Evolutionary conservation across 768 basidiomycete genomes (phyloP), one percentile per base, ranked within the genome.

Genomic region (Auriscalpium vulgare): DNA sequence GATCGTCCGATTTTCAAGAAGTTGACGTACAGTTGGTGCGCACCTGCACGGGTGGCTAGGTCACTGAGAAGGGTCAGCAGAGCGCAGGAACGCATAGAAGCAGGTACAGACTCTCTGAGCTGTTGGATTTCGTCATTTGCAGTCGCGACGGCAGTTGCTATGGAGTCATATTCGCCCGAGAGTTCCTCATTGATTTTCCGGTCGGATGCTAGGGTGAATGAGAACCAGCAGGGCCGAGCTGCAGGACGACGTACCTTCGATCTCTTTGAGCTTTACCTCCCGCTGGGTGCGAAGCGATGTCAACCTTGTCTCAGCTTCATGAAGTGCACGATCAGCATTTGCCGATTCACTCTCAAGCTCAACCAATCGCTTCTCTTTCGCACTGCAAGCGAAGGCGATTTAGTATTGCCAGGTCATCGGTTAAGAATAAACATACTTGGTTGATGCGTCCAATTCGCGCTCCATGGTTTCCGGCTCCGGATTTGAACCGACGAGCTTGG

Each of bases 391-490:
- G 10, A 43, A 29, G 13, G 16, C 10, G 19, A 21, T 2, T 53
- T 29, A 17, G 21, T 11, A 34, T 8, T 19, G 19, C 16, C 4
- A 19, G 21, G 10, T 9, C 9, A 5, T 14, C 2, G 10, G 6
- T 44, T 14, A 37, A 17, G 19, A 1, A 34, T 50, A 34, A 14
- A 75, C 81, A 66, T 52, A 93, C 91, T 72, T 67, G 10, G 76
- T 68, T 8, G 82, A 65, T 16, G 76, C 74, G 21, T 86, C 83
- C 6, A 90, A 75, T 55, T 89, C 86, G 16, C 74, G 75, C 61
- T 95, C 93, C 74, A 95, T 87, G 1, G 77, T 82, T 9, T 84
- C 84, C 1, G 75, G 71, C 7, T 75, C 73, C 0, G 84, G 74
- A 40, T 87, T 81, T 44, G 70, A 71, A 13, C 83, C 84, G n/a